Percentiles rank a stretch among this genome's conserved stretches.
Conservation (phyloP, 2,329 filamentous ascomycete genomes). For the Alternaria burnsii region DNA sequence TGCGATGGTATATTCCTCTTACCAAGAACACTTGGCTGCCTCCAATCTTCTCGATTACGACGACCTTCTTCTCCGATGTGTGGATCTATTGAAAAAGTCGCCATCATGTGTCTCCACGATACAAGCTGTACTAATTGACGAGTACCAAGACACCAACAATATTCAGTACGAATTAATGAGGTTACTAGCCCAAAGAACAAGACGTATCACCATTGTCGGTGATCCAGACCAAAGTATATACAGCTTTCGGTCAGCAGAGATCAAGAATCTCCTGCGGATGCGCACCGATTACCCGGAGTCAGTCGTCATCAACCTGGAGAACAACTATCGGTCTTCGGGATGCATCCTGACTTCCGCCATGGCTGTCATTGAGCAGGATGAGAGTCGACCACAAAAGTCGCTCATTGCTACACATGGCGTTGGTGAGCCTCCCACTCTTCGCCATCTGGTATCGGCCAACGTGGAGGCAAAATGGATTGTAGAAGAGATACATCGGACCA, state of each 20-base stretch:
- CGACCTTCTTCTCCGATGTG: constrained; percentile 84
- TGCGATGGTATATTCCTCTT: constrained; percentile 73
- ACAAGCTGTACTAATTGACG: constrained; percentile 90
- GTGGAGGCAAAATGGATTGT: constrained; percentile 90
- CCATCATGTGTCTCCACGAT: constrained; percentile 88
- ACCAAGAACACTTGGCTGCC: constrained; percentile 75
- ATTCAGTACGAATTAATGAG: constrained; percentile 96
- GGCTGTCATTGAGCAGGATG: constrained; percentile 90
- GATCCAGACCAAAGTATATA: constrained; percentile 99
- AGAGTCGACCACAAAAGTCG: constrained; percentile 78
- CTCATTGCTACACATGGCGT: constrained; percentile 81
- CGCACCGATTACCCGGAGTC: constrained; percentile 79
- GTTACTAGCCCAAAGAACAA: constrained; percentile 76
- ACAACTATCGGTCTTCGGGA: constrained; percentile 93
- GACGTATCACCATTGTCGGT: constrained; percentile 90
- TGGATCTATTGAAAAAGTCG: constrained; percentile 75
- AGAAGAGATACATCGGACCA: constrained; percentile 76
- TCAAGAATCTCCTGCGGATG: constrained; percentile 84
- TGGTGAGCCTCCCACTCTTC: constrained; percentile 81
- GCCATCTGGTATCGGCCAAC: constrained; percentile 73
- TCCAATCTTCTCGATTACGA: constrained; percentile 94
- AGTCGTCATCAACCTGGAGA: constrained; percentile 83
- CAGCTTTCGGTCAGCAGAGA: constrained; percentile 91
- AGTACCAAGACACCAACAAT: constrained; percentile 96
- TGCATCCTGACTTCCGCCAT: constrained; percentile 82